Evolutionary conservation across 176 grass and related monocot species (phyloP).

Genomic region (Bolboschoenus planiculmis): DNA sequence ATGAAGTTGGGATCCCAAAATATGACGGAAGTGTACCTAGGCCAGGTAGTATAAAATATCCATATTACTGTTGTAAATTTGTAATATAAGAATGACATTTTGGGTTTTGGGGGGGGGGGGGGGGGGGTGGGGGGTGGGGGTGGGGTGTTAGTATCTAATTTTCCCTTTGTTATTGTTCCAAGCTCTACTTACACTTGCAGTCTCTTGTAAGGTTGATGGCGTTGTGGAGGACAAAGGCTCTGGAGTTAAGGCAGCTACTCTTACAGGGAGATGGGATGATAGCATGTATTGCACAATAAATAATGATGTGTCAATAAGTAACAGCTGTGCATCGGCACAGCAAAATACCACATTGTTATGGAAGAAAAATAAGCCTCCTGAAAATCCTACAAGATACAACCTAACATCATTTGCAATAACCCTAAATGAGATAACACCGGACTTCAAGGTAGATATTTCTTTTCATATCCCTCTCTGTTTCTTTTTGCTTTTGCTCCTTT

Average conservation of each 20-base stretch:
- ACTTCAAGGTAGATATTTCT: conserved; percentile 45
- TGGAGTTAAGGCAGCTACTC: conserved; percentile 48
- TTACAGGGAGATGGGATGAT: conserved; percentile 80
- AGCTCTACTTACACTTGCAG: conserved; percentile 38
- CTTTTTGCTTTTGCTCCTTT: not conserved
- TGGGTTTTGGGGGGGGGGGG: not conserved
- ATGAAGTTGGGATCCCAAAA: too few species aligned
- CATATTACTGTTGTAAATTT: not conserved
- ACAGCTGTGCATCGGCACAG: conserved; percentile 22
- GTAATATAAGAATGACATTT: not conserved
- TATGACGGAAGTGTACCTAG: too few species aligned
- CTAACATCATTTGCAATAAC: conserved; percentile 84
- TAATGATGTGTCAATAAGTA: conserved; percentile 35
- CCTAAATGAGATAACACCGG: conserved; percentile 64
- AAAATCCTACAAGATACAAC: conserved; percentile 78
- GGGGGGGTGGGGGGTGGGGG: too few species aligned
- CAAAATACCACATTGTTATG: conserved; percentile 60
- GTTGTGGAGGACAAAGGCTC: conserved; percentile 39
- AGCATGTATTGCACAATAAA: conserved; percentile 41
- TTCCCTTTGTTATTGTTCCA: not conserved
- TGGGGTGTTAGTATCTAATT: not conserved
- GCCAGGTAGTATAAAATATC: too few species aligned
- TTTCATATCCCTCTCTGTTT: not conserved
- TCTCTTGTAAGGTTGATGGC: conserved; percentile 60
- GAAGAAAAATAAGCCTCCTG: conserved; percentile 64